Conservation (phyloP, 768 basidiomycete genomes). For the Leccinum ochraceum region DNA sequence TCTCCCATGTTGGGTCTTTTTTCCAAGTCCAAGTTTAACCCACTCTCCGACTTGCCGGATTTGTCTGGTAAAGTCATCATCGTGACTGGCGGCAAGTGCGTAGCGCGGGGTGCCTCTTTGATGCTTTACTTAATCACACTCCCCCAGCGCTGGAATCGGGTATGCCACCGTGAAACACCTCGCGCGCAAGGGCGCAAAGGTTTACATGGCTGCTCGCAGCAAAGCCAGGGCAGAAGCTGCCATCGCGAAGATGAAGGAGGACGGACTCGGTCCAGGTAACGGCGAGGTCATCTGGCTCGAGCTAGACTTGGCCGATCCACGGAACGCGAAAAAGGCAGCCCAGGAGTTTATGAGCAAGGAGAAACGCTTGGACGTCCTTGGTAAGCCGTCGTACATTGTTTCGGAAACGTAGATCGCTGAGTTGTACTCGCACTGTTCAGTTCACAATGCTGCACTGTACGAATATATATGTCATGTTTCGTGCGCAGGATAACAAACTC, state of each 20-base stretch:
- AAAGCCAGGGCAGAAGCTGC: slow-evolving; percentile 47
- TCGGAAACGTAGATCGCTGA: neutral
- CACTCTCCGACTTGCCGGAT: slow-evolving; percentile 39
- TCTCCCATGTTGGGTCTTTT: slow-evolving; percentile 21
- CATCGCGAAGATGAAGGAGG: slow-evolving; percentile 44
- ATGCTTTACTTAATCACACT: neutral
- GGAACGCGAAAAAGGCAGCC: slow-evolving; percentile 47
- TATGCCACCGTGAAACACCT: slow-evolving; percentile 53
- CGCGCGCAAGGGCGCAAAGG: slow-evolving; percentile 54
- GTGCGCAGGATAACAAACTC: no score
- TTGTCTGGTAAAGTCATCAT: slow-evolving; percentile 44
- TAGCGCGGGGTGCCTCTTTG: neutral
- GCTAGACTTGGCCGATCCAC: slow-evolving; percentile 53
- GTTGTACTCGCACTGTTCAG: neutral
- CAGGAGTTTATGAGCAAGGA: slow-evolving; percentile 52
- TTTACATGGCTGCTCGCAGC: slow-evolving; percentile 57
- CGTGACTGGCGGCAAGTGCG: slow-evolving; percentile 60
- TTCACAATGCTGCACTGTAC: no score
- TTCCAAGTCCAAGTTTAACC: slow-evolving; percentile 32
- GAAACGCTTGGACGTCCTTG: slow-evolving; percentile 52
- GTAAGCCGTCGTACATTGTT: slow-evolving; percentile 32
- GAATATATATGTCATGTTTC: no score
- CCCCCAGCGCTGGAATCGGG: slow-evolving; percentile 47
- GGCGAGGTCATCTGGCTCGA: slow-evolving; percentile 51
- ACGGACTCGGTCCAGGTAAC: slow-evolving; percentile 44